Conservation (phyloP, 1,284 basidiomycete species). For the Ceratobasidium sp. region DNA sequence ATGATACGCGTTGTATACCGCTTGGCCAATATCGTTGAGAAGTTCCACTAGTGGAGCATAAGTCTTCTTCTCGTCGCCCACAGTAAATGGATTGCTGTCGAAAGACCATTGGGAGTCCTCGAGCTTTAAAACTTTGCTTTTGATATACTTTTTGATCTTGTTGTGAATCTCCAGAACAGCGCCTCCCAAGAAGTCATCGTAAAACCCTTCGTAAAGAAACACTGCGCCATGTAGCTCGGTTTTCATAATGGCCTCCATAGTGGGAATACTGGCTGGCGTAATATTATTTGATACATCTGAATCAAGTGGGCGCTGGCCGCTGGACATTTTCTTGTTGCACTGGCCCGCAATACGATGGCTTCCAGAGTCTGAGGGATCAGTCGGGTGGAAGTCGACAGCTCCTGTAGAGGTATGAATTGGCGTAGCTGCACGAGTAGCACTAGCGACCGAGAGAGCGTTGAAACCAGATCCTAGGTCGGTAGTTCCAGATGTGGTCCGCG, state of each 20-base stretch:
- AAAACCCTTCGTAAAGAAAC: not conserved
- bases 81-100: not conserved
- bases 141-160: too few species aligned
- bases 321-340: not conserved
- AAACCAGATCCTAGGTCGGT: too few species aligned
- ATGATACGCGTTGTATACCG: not conserved
- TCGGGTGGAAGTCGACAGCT: not conserved
- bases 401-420: not conserved
- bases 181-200: not conserved
- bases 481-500: too few species aligned
- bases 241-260: not conserved
- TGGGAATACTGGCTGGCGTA: too few species aligned
- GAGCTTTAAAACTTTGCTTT: too few species aligned
- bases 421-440: too few species aligned
- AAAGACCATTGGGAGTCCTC: too few species aligned
- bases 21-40: not conserved
- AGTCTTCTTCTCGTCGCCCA: not conserved
- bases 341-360: not conserved
- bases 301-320: not conserved
- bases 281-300: not conserved
- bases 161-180: too few species aligned
- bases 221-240: not conserved
- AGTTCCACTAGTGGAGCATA: not conserved
- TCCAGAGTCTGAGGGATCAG: not conserved
- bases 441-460: too few species aligned